These are phyloP conservation scores for Eucalyptus leucophloia DNA, from an alignment of 345 rosid genomes.

Conservation along the genomic window DNA sequence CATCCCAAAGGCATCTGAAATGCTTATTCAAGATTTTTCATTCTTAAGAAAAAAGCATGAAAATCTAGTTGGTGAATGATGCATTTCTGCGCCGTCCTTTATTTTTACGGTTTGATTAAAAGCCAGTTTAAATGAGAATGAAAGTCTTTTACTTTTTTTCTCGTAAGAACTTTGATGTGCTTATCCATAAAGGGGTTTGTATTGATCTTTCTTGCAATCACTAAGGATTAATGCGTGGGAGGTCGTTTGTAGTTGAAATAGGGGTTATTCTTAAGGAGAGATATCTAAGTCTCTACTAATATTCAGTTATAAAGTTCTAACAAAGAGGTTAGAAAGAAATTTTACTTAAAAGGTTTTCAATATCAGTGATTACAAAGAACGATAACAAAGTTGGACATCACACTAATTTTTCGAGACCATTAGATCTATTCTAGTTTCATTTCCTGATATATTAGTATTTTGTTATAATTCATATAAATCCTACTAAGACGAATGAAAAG, in stretches of 20 bases:
- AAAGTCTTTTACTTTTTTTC: background rate
- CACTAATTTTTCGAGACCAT: background rate
- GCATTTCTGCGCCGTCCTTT: background rate
- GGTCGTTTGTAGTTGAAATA: background rate
- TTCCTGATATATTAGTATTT: background rate
- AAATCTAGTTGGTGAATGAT: background rate
- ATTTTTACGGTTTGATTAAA: background rate
- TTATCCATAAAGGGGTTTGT: background rate
- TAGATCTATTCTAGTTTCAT: background rate
- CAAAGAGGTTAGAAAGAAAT: background rate
- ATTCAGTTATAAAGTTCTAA: background rate
- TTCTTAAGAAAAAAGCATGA: background rate
- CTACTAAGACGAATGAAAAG: fast-evolving
- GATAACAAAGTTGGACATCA: background rate
- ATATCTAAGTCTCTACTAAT: background rate
- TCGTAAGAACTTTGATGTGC: background rate
- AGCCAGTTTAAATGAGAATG: background rate
- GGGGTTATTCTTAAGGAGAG: background rate
- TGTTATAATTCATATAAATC: background rate
- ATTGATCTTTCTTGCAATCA: background rate
- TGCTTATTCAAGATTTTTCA: background rate
- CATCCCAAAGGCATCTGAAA: background rate
- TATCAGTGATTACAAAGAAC: fast-evolving
- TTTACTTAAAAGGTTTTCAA: background rate
- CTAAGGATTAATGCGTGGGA: background rate